These are phyloP conservation scores for Fusarium guadeloupense DNA, from an alignment of 2,329 filamentous ascomycete genomes.

Conservation along the genomic window DNA sequence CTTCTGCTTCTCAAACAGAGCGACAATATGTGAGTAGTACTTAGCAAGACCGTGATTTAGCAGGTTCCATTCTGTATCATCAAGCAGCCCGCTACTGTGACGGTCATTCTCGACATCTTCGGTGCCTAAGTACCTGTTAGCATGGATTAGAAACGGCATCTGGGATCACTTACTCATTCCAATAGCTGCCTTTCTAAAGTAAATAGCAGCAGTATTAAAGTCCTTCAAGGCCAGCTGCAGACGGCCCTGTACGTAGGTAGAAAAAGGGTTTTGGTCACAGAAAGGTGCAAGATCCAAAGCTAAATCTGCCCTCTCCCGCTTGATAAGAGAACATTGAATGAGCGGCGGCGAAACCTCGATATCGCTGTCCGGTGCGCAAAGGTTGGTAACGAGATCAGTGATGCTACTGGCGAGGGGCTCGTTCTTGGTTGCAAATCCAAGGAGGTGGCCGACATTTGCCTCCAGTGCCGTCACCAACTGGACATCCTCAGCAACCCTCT, in stretches of 20 bases:
- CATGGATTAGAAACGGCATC: neutral
- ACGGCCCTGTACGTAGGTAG: conserved; percentile 85
- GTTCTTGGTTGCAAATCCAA: conserved; percentile 65
- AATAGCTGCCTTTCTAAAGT: conserved; percentile 85
- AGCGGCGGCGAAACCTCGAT: conserved; percentile 70
- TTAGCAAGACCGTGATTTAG: conserved; percentile 77
- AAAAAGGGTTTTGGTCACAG: conserved; percentile 67
- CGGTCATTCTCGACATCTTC: conserved; percentile 58
- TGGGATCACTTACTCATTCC: conserved; percentile 75
- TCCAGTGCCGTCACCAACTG: conserved; percentile 67
- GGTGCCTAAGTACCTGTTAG: conserved; percentile 54
- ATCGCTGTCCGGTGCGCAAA: conserved; percentile 71
- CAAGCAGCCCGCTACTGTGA: conserved; percentile 73
- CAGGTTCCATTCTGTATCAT: conserved; percentile 76
- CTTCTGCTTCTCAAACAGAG: conserved; percentile 80
- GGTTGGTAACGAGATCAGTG: conserved; percentile 72
- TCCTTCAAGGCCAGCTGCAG: conserved; percentile 79
- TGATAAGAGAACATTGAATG: conserved; percentile 70
- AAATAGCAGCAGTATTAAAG: conserved; percentile 74
- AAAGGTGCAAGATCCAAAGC: conserved; percentile 67
- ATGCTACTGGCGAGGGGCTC: conserved; percentile 67
- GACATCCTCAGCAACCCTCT: conserved; percentile 56
- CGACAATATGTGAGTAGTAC: conserved; percentile 88
- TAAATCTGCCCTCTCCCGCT: conserved; percentile 67
- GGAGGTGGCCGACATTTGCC: conserved; percentile 68